Conservation (phyloP, 2,329 filamentous ascomycete species). For the Exophiala xenobiotica region DNA sequence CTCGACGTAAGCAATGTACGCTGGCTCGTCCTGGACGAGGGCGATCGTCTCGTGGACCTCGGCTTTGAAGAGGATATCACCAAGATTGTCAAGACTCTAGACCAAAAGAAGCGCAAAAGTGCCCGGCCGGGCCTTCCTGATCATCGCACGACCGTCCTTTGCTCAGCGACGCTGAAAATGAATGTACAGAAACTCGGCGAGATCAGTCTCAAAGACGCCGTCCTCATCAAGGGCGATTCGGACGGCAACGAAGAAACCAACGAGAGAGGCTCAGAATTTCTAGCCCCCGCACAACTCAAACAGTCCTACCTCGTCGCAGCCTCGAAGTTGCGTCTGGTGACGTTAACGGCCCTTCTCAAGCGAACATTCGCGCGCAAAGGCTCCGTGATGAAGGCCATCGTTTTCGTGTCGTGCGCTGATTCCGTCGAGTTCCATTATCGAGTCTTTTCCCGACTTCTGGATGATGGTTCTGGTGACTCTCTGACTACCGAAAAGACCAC, state of each 20-base stretch:
- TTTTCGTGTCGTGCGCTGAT: conserved; percentile 96
- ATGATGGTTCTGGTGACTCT: conserved; percentile 30
- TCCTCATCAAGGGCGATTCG: conserved; percentile 73
- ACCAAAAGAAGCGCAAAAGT: conserved; percentile 59
- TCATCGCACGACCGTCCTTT: conserved; percentile 79
- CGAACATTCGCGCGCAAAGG: conserved; percentile 84
- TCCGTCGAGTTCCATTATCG: conserved; percentile 97
- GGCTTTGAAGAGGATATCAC: conserved; percentile 94
- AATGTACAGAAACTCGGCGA: conserved; percentile 91
- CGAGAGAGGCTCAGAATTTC: conserved; percentile 59
- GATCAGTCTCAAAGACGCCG: conserved; percentile 89
- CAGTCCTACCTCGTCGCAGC: conserved; percentile 87
- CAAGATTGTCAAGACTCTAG: conserved; percentile 77
- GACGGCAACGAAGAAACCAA: conserved; percentile 54
- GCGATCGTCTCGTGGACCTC: conserved; percentile 96
- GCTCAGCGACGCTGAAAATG: conserved; percentile 97
- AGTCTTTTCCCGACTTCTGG: conserved; percentile 57
- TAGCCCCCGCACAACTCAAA: conserved; percentile 87
- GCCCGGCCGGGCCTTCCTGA: conserved; percentile 67
- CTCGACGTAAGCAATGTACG: conserved; percentile 84
- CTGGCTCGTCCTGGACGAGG: conserved; percentile 94
- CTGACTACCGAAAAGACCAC: conserved; percentile 28
- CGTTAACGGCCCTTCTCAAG: conserved; percentile 79
- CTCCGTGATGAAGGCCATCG: conserved; percentile 91
- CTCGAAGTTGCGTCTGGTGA: conserved; percentile 86